phyloP scores from a whole-genome alignment of 2,329 filamentous ascomycete species.

The Penicillium vulpinum region DNA sequence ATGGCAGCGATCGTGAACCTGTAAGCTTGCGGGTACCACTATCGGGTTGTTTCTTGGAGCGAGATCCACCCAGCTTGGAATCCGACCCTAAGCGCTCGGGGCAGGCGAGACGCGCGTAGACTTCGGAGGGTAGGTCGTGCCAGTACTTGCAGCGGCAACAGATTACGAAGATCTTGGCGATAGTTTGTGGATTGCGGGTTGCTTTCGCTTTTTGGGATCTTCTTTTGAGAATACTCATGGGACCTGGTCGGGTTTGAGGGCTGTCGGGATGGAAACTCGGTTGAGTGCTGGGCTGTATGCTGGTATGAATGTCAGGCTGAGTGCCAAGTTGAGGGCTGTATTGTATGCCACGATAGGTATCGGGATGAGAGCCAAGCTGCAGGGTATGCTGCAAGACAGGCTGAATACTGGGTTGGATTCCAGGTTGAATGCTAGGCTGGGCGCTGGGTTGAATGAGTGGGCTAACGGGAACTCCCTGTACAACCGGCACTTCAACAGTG shows the following conservation, averaged over 20 bases:
- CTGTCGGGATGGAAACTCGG: not conserved
- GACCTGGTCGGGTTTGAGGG: conserved; percentile 4
- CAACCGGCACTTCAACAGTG: not conserved
- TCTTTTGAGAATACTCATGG: conserved; percentile 10
- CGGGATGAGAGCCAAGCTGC: not conserved
- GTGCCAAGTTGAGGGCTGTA: not conserved
- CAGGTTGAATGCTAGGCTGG: not conserved
- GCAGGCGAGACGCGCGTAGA: conserved; percentile 39
- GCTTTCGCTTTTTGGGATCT: conserved; percentile 18
- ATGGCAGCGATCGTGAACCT: not conserved
- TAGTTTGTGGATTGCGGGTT: conserved; percentile 20
- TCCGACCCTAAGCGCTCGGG: conserved; percentile 20
- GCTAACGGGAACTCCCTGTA: not conserved
- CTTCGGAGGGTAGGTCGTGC: conserved; percentile 45
- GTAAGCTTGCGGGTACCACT: not conserved
- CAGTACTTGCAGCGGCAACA: conserved; percentile 47
- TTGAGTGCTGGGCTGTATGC: not conserved
- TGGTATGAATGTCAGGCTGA: not conserved
- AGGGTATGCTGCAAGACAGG: not conserved
- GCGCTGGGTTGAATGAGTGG: not conserved
- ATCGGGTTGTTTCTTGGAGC: not conserved
- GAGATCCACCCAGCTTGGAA: conserved; percentile 3
- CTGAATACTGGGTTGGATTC: not conserved
- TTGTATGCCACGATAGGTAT: not conserved
- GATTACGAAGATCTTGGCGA: conserved; percentile 45